phyloP scores from a whole-genome alignment of 495 filamentous ascomycete genomes.

The Parmelia sp. region DNA sequence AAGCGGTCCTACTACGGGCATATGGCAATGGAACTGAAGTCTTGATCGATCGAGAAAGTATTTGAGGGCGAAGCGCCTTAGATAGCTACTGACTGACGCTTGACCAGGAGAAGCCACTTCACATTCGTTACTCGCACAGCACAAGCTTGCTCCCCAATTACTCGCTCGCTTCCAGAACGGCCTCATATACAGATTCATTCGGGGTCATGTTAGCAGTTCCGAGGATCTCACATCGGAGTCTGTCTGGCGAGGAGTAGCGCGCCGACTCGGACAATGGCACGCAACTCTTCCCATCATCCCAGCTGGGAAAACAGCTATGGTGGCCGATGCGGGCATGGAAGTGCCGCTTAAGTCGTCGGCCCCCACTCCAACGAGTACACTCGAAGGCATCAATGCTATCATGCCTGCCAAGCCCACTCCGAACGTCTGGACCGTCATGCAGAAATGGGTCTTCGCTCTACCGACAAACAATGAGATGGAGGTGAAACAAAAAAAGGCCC shows the following conservation, averaged over 20 bases:
- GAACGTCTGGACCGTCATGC: conserved; percentile 88
- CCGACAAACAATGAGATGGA: conserved; percentile 64
- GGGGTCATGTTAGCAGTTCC: conserved; percentile 69
- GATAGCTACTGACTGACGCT: conserved; percentile 2
- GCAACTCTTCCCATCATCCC: conserved; percentile 55
- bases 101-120: conserved; percentile 58
- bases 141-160: conserved; percentile 76
- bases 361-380: conserved; percentile 2
- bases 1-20: conserved; percentile 84
- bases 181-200: conserved; percentile 87
- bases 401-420: conserved; percentile 59
- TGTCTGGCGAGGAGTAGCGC: conserved; percentile 79
- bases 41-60: conserved; percentile 93
- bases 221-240: conserved; percentile 63
- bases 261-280: conserved; percentile 86
- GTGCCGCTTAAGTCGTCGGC: conserved; percentile 8
- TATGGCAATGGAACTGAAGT: conserved; percentile 93
- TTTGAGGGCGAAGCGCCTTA: conserved; percentile 34
- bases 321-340: conserved; percentile 33
- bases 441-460: conserved; percentile 89
- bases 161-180: conserved; percentile 94
- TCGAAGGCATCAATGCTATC: conserved; percentile 42
- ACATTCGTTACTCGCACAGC: conserved; percentile 67
- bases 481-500: conserved; percentile 51
- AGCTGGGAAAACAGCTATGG: conserved; percentile 11